Percentiles rank a stretch among this genome's conserved stretches.
These are phyloP conservation scores for Vinca minor DNA, from an alignment of 257 asterid genomes.

Conservation along the genomic window DNA sequence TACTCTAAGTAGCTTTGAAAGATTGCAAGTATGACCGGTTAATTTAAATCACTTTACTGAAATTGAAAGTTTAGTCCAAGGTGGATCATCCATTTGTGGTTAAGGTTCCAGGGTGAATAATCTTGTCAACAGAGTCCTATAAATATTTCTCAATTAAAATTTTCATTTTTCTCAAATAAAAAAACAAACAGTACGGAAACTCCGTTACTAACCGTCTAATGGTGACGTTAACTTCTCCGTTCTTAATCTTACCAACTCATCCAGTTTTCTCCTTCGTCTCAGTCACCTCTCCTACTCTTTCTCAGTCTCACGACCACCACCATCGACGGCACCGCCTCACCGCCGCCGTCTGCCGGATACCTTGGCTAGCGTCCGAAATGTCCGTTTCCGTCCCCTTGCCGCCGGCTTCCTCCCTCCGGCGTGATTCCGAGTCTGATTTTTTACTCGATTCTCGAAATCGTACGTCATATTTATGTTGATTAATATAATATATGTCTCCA, in stretches of 20 bases:
- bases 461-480: conserved; percentile 26
- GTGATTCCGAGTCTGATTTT: conserved; percentile 51
- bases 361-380: conserved; percentile 40
- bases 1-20: no score
- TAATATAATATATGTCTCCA: background rate
- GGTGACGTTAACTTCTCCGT: conserved; percentile 30
- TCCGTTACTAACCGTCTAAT: conserved; percentile 14
- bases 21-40: no score
- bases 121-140: background rate
- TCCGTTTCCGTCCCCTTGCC: conserved; percentile 42
- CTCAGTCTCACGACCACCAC: conserved; percentile 15
- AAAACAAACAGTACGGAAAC: background rate
- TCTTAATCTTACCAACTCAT: conserved; percentile 41
- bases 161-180: background rate
- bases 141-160: no score
- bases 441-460: conserved; percentile 57
- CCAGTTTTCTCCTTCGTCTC: conserved; percentile 31
- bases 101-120: background rate
- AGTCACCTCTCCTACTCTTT: conserved; percentile 17
- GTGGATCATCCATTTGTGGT: background rate
- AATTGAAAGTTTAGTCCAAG: no score
- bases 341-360: conserved; percentile 21
- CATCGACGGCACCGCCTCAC: conserved; percentile 9
- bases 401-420: conserved; percentile 33
- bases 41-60: no score